A percentile compares a stretch with the other conserved stretches of the same genome.
Evolutionary conservation across 2,329 filamentous ascomycete genomes (phyloP).

Genomic region (Pseudogymnoascus destructans): DNA sequence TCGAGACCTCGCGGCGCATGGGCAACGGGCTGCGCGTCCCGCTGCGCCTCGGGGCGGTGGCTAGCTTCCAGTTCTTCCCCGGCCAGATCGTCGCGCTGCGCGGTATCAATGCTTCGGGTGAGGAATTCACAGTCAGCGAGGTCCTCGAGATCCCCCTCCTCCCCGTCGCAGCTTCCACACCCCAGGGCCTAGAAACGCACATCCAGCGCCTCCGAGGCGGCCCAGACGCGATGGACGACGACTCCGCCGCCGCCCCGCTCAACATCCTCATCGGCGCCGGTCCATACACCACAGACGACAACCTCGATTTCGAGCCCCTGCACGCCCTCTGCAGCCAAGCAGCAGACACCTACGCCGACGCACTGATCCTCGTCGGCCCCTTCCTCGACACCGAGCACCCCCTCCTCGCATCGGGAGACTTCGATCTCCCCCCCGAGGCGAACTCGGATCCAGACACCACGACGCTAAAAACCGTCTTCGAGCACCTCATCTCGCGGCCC

Average conservation of each 20-base stretch:
- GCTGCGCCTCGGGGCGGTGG: constrained; percentile 57
- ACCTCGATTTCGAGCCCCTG: constrained; percentile 79
- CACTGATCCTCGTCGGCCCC: constrained; percentile 67
- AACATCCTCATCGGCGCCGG: constrained; percentile 69
- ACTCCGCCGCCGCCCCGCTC: constrained; percentile 49
- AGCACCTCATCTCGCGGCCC: constrained; percentile 60
- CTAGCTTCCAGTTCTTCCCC: constrained; percentile 74
- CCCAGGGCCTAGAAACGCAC: constrained; percentile 51
- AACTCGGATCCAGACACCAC: constrained; percentile 61
- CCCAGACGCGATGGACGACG: constrained; percentile 48
- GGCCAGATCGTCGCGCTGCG: constrained; percentile 83
- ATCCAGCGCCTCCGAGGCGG: constrained; percentile 55
- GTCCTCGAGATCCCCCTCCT: constrained; percentile 63
- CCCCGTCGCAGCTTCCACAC: constrained; percentile 57
- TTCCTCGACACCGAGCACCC: constrained; percentile 91
- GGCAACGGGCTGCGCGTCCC: constrained; percentile 75
- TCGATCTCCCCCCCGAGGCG: constrained; percentile 58
- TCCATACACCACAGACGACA: constrained; percentile 85
- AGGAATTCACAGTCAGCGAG: constrained; percentile 68
- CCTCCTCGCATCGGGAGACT: constrained; percentile 65
- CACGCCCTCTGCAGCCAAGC: constrained; percentile 70
- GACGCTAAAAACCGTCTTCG: constrained; percentile 74
- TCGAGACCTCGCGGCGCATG: constrained; percentile 75
- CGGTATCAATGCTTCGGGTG: constrained; percentile 77
- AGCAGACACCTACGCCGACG: constrained; percentile 60